Percentiles rank a stretch among this genome's conserved stretches.
phyloP scores from a whole-genome alignment of 1,139 yeast species.

The Blastobotrys buckinghamii region DNA sequence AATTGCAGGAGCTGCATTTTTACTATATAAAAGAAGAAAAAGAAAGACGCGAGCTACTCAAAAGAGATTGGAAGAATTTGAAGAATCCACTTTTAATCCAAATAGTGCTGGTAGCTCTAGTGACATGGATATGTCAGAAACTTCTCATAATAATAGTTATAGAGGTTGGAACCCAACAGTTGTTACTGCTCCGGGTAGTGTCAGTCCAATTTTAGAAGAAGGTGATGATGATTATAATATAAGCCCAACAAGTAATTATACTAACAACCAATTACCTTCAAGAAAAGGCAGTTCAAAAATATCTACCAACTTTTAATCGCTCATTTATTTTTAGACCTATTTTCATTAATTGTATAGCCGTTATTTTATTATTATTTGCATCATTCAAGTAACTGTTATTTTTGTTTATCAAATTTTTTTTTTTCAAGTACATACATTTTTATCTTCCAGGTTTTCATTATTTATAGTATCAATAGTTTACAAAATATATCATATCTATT shows the following conservation, averaged over 20 bases:
- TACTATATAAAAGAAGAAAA: conserved; percentile 12
- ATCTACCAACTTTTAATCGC: conserved; percentile 5
- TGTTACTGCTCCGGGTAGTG: conserved; percentile 3
- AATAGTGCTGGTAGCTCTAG: conserved; percentile 2
- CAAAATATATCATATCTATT: no score
- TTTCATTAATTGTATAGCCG: no score
- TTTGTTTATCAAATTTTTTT: no score
- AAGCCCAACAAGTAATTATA: background rate
- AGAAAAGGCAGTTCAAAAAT: conserved; percentile 6
- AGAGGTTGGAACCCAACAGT: conserved; percentile 13
- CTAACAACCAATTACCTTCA: background rate
- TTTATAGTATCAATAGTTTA: no score
- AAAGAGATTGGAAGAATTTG: conserved; percentile 6
- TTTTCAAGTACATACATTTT: no score
- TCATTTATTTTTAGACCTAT: no score
- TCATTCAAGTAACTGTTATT: no score
- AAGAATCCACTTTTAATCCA: conserved; percentile 8
- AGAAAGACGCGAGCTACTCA: conserved; percentile 1
- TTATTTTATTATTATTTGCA: no score
- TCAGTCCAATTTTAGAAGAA: conserved; percentile 8
- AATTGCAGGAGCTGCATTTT: conserved; percentile 2
- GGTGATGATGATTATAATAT: background rate
- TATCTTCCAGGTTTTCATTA: no score
- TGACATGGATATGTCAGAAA: conserved; percentile 8
- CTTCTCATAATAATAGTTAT: conserved; percentile 1